Conservation (phyloP, 106 monocot genomes). For the Dioscorea dumetorum region DNA sequence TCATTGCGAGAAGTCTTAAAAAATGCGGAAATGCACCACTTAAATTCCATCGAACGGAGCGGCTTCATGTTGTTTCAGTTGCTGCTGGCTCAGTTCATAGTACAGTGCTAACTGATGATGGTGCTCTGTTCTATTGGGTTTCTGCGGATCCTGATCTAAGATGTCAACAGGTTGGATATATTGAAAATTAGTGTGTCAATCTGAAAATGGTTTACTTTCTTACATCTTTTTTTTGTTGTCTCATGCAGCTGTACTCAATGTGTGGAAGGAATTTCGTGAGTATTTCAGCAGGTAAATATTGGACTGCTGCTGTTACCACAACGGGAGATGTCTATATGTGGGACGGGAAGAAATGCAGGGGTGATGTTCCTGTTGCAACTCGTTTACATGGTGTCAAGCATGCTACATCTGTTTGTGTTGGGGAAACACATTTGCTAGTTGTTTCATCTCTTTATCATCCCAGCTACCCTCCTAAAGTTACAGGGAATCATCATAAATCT, state of each 20-base stretch:
- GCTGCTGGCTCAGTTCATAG: constrained; percentile 85
- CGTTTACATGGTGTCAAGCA: constrained; percentile 82
- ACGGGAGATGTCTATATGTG: constrained; percentile 90
- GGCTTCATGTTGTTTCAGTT: constrained; percentile 68
- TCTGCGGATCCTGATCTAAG: constrained; percentile 90
- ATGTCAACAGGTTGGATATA: constrained; percentile 71
- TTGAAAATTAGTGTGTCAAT: background rate
- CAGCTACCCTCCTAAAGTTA: constrained; percentile 18
- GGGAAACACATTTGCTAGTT: constrained; percentile 90
- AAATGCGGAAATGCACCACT: constrained; percentile 63
- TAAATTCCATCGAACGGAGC: constrained; percentile 74
- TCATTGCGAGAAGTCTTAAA: constrained; percentile 65
- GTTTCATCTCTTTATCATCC: constrained; percentile 82
- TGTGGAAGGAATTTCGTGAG: constrained; percentile 63
- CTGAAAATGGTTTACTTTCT: background rate
- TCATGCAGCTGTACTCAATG: constrained; percentile 53
- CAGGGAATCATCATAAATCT: constrained; percentile 8
- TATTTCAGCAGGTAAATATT: constrained; percentile 89
- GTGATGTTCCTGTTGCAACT: constrained; percentile 43
- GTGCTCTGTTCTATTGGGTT: constrained; percentile 87
- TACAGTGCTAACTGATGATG: constrained; percentile 80
- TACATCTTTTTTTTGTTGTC: background rate
- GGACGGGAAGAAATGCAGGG: constrained; percentile 80
- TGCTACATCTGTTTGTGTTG: constrained; percentile 85
- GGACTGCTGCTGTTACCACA: constrained; percentile 79